Conservation (phyloP, 768 basidiomycete genomes). For the Phanerochaete carnosa region DNA sequence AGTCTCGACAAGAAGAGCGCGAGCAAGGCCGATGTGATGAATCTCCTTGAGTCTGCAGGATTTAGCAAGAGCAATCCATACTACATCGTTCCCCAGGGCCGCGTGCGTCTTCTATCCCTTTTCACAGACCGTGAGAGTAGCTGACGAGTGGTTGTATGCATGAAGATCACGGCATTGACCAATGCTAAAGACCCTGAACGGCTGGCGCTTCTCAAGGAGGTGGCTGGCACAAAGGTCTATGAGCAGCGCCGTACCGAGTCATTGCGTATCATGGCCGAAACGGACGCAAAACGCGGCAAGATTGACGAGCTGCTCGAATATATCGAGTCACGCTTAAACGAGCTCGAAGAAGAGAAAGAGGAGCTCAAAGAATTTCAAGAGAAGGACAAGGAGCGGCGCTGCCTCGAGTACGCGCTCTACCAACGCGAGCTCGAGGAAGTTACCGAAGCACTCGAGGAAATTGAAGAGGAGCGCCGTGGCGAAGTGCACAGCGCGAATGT, state of each 20-base stretch:
- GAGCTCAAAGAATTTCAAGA: conserved; percentile 96
- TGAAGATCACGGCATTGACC: conserved; percentile 89
- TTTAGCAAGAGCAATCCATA: conserved; percentile 99
- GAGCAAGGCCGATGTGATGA: conserved; percentile 97
- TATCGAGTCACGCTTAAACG: conserved; percentile 84
- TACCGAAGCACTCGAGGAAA: conserved; percentile 77
- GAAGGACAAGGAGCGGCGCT: conserved; percentile 91
- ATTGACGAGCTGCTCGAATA: conserved; percentile 87
- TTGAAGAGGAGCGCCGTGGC: conserved; percentile 75
- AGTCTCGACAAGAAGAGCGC: conserved; percentile 94
- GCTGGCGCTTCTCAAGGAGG: conserved; percentile 92
- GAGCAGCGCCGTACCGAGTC: conserved; percentile 92
- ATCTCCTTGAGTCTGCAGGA: conserved; percentile 91
- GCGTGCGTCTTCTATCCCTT: conserved; percentile 51
- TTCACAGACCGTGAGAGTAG: neutral
- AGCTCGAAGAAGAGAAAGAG: conserved; percentile 97
- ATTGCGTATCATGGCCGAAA: conserved; percentile 95
- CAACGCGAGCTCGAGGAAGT: conserved; percentile 91
- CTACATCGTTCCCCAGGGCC: conserved; percentile 97
- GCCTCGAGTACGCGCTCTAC: conserved; percentile 93
- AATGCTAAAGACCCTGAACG: conserved; percentile 97
- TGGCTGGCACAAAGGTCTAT: conserved; percentile 97
- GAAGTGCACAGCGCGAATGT: conserved; percentile 86
- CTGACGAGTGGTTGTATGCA: neutral
- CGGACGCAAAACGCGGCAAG: conserved; percentile 87